Conservation (phyloP, 441 rosid species). For the Populus tomentosa region DNA sequence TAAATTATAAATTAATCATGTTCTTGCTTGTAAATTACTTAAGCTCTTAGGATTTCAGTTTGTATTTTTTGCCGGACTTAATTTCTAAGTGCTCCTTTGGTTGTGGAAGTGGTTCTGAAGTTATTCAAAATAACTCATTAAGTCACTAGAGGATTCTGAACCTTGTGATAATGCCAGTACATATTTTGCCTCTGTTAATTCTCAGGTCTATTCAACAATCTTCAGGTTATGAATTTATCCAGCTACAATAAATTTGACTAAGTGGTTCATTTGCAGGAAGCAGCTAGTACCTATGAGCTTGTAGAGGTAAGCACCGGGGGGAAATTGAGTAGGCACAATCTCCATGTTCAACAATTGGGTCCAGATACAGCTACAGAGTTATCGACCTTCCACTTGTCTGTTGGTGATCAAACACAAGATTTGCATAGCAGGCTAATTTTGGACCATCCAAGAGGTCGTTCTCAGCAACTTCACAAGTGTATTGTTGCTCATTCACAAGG, state of each 20-base stretch:
- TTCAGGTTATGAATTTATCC: background rate
- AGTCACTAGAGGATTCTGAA: background rate
- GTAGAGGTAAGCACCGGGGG: conserved; percentile 92
- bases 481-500: conserved; percentile 84
- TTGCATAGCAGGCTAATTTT: conserved; percentile 73
- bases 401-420: conserved; percentile 71
- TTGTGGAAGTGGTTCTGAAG: too few relatives aligned
- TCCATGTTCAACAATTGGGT: conserved; percentile 83
- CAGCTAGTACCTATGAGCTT: conserved; percentile 68
- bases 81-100: too few relatives aligned
- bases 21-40: too few relatives aligned
- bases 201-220: background rate
- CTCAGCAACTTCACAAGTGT: conserved; percentile 86
- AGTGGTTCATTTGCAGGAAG: conserved; percentile 43
- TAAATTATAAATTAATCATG: too few relatives aligned
- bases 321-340: conserved; percentile 80
- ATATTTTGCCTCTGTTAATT: background rate
- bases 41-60: too few relatives aligned
- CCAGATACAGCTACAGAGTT: conserved; percentile 72
- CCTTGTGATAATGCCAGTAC: too few relatives aligned
- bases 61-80: too few relatives aligned
- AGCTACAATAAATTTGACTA: background rate
- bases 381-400: conserved; percentile 69
- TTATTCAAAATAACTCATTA: background rate
- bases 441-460: conserved; percentile 83